Percentiles rank a stretch among this genome's conserved stretches.
Evolutionary conservation across 2,329 filamentous ascomycete genomes (phyloP).

Genomic region (Colletotrichum higginsianum): DNA sequence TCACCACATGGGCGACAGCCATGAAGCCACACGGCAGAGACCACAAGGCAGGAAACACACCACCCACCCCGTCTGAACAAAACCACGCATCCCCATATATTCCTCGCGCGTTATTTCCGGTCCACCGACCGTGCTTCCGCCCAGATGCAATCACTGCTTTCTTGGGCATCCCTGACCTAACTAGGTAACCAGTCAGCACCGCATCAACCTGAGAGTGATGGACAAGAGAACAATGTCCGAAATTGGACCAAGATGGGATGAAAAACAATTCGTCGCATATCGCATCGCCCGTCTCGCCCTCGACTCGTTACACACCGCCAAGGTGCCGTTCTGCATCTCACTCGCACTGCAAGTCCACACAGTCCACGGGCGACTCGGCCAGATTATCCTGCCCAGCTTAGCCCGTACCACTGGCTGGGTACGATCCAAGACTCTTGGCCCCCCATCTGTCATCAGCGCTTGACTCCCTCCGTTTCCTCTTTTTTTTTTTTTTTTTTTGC

Average conservation of each 20-base stretch:
- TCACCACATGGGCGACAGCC: slow-evolving; percentile 10
- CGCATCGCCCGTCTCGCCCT: background rate
- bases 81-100: slow-evolving; percentile 26
- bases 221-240: no score
- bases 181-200: no score
- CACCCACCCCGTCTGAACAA: slow-evolving; percentile 4
- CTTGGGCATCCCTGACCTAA: no score
- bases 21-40: background rate
- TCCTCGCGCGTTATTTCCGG: slow-evolving; percentile 9
- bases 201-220: no score
- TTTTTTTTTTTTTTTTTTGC: slow-evolving; percentile 14
- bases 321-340: slow-evolving; percentile 35
- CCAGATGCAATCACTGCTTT: no score
- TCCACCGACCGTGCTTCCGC: background rate
- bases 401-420: slow-evolving; percentile 19
- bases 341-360: slow-evolving; percentile 30
- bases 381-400: slow-evolving; percentile 29
- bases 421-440: slow-evolving; percentile 38
- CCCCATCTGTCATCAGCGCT: slow-evolving; percentile 24
- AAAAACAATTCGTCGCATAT: no score
- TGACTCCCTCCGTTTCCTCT: slow-evolving; percentile 19
- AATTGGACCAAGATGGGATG: no score
- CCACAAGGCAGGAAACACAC: background rate
- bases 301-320: slow-evolving; percentile 39
- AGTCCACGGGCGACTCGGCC: slow-evolving; percentile 34